Conservation (phyloP, 1,284 basidiomycete genomes). For the Trametes pubescens region DNA sequence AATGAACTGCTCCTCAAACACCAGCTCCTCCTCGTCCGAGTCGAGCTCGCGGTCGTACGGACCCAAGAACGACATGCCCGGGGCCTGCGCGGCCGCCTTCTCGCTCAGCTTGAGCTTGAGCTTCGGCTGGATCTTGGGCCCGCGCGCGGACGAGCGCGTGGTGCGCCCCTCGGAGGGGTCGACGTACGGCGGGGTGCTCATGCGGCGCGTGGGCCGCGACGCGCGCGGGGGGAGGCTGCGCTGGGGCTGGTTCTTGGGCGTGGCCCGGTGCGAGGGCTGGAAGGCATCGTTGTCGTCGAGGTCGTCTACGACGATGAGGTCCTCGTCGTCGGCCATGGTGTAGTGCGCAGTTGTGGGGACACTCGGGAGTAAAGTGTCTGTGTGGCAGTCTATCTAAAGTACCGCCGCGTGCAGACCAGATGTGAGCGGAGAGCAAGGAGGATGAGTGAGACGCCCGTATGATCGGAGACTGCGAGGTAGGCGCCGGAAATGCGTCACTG, state of each 20-base stretch:
- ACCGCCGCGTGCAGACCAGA: neutral
- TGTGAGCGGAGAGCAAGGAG: neutral
- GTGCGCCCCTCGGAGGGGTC: constrained; percentile 42
- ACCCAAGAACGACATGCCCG: constrained; percentile 85
- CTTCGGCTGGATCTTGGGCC: constrained; percentile 69
- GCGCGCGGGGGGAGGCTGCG: constrained; percentile 35
- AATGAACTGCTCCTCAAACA: constrained; percentile 98
- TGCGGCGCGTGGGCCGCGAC: constrained; percentile 35
- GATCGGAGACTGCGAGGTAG: neutral
- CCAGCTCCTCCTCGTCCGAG: constrained; percentile 92
- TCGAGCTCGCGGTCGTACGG: constrained; percentile 95
- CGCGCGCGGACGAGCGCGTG: constrained; percentile 47
- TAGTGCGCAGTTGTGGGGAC: neutral
- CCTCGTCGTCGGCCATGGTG: constrained; percentile 54
- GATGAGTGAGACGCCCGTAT: constrained; percentile 3
- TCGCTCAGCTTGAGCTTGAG: constrained; percentile 86
- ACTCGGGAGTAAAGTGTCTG: neutral
- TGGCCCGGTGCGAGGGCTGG: constrained; percentile 32
- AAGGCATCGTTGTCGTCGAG: constrained; percentile 47
- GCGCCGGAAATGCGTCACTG: neutral
- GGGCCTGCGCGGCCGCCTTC: constrained; percentile 77
- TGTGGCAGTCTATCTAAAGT: neutral
- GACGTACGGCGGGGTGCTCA: constrained; percentile 40
- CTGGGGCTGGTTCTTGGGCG: constrained; percentile 27
- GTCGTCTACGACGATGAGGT: constrained; percentile 73